Percentiles rank a stretch among this genome's conserved stretches.
Evolutionary conservation across 257 asterid genomes (phyloP).

Genomic region (Voacanga thouarsii): DNA sequence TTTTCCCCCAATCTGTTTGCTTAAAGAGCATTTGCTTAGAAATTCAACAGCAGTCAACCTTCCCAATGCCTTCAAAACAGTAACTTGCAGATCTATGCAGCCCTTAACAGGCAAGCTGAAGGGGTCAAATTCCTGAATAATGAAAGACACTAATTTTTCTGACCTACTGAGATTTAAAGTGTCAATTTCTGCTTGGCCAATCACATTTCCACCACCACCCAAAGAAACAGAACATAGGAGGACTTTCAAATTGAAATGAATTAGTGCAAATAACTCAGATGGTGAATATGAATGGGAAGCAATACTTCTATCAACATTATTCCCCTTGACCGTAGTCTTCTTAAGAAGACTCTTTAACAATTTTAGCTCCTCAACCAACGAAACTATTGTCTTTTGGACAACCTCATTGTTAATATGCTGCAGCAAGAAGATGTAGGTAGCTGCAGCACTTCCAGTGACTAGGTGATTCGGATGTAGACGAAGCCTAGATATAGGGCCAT

Average conservation of each 20-base stretch:
- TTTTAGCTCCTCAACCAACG: conserved; percentile 73
- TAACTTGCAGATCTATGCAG: conserved; percentile 68
- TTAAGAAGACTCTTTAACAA: conserved; percentile 48
- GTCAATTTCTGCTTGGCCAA: conserved; percentile 44
- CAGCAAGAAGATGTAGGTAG: conserved; percentile 84
- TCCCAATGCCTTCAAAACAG: conserved; percentile 61
- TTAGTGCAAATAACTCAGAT: conserved; percentile 61
- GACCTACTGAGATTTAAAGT: conserved; percentile 51
- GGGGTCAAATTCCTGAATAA: conserved; percentile 57
- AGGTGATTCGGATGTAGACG: conserved; percentile 96
- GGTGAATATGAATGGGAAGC: conserved; percentile 46
- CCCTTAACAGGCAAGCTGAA: conserved; percentile 50
- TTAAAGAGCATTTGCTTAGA: conserved; percentile 54
- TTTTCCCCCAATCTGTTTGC: conserved; percentile 38
- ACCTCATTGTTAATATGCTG: conserved; percentile 75
- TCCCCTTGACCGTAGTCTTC: conserved; percentile 35
- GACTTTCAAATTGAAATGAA: conserved; percentile 74
- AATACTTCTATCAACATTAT: conserved; percentile 23
- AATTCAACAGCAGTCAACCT: conserved; percentile 66
- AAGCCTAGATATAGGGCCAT: conserved; percentile 72
- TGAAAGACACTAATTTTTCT: conserved; percentile 48
- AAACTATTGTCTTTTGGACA: conserved; percentile 61
- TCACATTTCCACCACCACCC: conserved; percentile 40
- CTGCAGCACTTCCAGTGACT: conserved; percentile 88
- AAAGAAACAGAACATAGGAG: conserved; percentile 61